Evolutionary conservation across 768 basidiomycete genomes (phyloP).

Genomic region (Pulveroboletus sp.): DNA sequence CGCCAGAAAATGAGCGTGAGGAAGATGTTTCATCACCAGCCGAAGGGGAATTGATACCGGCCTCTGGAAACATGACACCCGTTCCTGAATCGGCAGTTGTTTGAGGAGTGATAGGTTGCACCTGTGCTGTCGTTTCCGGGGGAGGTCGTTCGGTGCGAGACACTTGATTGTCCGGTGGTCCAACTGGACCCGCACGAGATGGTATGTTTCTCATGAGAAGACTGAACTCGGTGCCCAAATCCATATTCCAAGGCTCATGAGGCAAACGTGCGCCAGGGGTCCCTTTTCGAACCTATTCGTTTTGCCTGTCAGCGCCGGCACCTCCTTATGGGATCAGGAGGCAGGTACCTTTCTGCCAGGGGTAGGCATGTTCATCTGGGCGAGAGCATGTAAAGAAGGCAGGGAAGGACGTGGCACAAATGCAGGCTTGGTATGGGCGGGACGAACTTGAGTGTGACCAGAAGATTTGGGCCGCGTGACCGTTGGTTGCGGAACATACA

Average conservation of each 20-base stretch:
- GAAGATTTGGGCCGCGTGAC: conserved; percentile 31
- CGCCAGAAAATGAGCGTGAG: conserved; percentile 18
- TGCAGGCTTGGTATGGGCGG: conserved; percentile 40
- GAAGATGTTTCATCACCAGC: conserved; percentile 19
- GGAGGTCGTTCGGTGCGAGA: background rate
- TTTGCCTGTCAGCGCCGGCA: background rate
- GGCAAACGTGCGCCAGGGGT: conserved; percentile 40
- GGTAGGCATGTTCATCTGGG: conserved; percentile 32
- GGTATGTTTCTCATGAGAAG: conserved; percentile 2
- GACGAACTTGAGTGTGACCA: conserved; percentile 32
- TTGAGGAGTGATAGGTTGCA: background rate
- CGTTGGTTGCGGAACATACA: conserved; percentile 5
- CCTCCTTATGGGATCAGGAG: background rate
- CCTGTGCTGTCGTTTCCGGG: background rate
- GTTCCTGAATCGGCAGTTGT: conserved; percentile 2
- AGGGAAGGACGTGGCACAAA: conserved; percentile 39
- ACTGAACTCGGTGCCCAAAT: conserved; percentile 15
- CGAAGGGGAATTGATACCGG: conserved; percentile 4
- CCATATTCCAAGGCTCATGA: conserved; percentile 38
- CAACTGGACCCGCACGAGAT: background rate
- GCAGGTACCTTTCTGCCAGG: conserved; percentile 34
- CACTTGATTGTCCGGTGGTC: background rate
- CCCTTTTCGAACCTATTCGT: conserved; percentile 36
- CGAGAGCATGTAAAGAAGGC: conserved; percentile 38
- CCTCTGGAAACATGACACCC: conserved; percentile 7